phyloP scores from a whole-genome alignment of 2,329 filamentous ascomycete genomes.

The Neofusicoccum kwambonambiense region DNA sequence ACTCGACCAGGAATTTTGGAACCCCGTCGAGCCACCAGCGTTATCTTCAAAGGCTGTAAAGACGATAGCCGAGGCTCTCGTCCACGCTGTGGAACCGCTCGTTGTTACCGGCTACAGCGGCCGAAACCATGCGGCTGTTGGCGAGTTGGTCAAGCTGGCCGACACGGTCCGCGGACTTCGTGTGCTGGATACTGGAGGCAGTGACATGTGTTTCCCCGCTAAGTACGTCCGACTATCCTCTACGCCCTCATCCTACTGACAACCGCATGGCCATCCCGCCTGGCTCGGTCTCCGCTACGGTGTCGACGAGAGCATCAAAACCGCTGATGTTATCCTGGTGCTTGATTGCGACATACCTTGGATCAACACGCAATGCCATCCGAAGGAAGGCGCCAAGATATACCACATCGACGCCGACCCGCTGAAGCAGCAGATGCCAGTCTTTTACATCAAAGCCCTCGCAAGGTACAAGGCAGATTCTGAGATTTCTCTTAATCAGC shows the following conservation, averaged over 20 bases:
- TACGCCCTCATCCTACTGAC: not conserved
- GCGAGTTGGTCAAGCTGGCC: conserved; percentile 64
- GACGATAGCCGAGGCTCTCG: conserved; percentile 62
- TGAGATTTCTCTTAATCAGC: conserved; percentile 63
- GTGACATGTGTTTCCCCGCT: conserved; percentile 77
- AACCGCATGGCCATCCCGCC: conserved; percentile 49
- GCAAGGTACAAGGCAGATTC: conserved; percentile 53
- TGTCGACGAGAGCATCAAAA: conserved; percentile 68
- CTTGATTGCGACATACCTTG: conserved; percentile 90
- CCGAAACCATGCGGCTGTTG: conserved; percentile 63
- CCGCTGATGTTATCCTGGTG: conserved; percentile 81
- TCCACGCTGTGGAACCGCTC: conserved; percentile 64
- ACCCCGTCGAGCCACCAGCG: conserved; percentile 66
- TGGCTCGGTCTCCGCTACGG: conserved; percentile 68
- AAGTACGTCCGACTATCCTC: not conserved
- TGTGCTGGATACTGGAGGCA: conserved; percentile 73
- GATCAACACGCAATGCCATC: conserved; percentile 75
- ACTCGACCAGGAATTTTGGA: conserved; percentile 69
- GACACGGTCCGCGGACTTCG: conserved; percentile 66
- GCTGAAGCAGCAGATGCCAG: conserved; percentile 61
- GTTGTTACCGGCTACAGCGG: conserved; percentile 71
- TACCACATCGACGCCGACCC: conserved; percentile 67
- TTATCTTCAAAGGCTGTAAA: conserved; percentile 55
- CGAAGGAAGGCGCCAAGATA: conserved; percentile 56
- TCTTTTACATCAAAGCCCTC: conserved; percentile 57